Conservation (phyloP, 331 rosid species). For the Malus hybrid region DNA sequence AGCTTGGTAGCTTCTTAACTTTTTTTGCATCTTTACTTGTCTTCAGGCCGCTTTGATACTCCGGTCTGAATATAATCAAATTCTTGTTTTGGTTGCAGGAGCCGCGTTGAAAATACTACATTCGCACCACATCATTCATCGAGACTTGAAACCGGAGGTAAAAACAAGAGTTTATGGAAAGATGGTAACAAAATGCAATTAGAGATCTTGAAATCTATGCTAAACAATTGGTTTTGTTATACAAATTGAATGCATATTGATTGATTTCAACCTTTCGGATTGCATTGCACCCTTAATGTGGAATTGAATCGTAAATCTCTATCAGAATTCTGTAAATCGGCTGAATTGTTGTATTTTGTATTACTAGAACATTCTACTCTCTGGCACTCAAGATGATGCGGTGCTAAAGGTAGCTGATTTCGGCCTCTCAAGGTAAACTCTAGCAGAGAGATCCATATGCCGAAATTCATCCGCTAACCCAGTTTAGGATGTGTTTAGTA, state of each 20-base stretch:
- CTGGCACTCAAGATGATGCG: slow-evolving; percentile 30
- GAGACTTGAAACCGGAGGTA: slow-evolving; percentile 70
- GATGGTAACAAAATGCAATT: neutral
- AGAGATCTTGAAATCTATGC: no score
- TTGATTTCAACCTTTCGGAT: neutral
- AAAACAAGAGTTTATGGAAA: neutral
- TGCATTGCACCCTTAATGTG: neutral
- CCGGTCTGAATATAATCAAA: neutral
- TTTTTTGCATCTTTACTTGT: neutral
- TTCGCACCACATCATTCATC: slow-evolving; percentile 39
- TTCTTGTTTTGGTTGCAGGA: slow-evolving; percentile 21
- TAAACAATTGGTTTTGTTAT: neutral
- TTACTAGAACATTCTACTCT: slow-evolving; percentile 47
- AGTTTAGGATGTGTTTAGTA: neutral
- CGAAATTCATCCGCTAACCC: neutral
- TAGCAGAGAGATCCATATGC: neutral
- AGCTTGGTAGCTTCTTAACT: slow-evolving; percentile 36
- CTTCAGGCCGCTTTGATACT: neutral
- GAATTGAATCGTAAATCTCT: no score
- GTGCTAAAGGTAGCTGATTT: slow-evolving; percentile 60
- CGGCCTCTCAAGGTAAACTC: slow-evolving; percentile 57
- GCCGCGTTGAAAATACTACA: slow-evolving; percentile 41
- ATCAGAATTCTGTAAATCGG: neutral
- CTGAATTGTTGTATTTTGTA: slow-evolving; percentile 17
- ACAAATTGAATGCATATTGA: neutral